Base-by-base conservation (phyloP, 2,329 filamentous ascomycete species). In the Aspergillus sp. region DNA sequence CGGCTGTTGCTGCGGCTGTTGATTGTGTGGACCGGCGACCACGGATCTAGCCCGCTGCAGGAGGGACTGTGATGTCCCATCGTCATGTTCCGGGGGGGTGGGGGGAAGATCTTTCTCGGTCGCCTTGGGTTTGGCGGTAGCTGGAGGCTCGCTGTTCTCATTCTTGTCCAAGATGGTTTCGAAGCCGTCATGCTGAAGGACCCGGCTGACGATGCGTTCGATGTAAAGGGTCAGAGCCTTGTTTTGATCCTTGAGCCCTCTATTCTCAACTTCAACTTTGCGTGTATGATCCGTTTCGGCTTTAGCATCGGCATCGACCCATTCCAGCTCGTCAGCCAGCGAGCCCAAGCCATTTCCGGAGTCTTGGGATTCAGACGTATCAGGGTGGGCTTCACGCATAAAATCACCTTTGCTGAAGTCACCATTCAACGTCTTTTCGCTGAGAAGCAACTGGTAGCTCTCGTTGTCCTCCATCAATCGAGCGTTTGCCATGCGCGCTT, bases 381-480 rank as follows among this genome's bases (percentile, higher is more conserved):
- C 63, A 7, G 69, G 64, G 19, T 72, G 67, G 39, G 65, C 60
- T 45, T 73, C 67, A 47, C 75, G 85, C 72, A 87, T 81, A 66
- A 94, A 88, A 60, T 91, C 86, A 57, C 79, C 85, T 62, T 85
- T 88, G 60, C 80, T 79, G 64, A 96, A 91, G 63, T 97, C 91
- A 29, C 93, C 93, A 63, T 94, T 95, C 48, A 98, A 78, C 1
- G 93, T 97, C 75, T 89, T 91, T 68, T 97, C 90, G 62, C 89
- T 88, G 27, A 98, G 81, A 12, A 98, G 81, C 34, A 97, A 79
- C 69, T 97, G 91, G 69, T 95, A 98, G 70, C 89, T 94, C 70
- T 98, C 93, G 61, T 97, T 97, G 68, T 98, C 93, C 70, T 98
- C 93, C 86, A 96, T 93, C 52, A 98, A 75, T 41, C 90, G 82